A percentile compares a stretch with the other conserved stretches of the same genome.
Evolutionary conservation across 345 rosid species (phyloP).

Genomic region (Eucalyptus urophylla): DNA sequence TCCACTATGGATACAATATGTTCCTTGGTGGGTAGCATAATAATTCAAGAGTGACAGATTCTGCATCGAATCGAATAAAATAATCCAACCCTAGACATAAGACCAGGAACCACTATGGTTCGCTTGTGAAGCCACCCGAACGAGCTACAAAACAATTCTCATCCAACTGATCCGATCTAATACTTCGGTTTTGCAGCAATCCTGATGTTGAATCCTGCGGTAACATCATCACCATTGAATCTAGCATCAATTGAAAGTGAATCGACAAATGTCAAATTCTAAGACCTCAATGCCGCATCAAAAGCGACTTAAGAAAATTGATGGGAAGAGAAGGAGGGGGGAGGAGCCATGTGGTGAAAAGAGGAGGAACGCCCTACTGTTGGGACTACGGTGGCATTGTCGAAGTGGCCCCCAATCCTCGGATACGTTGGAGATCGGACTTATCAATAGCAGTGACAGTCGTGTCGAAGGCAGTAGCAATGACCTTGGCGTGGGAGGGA

Average conservation of each 20-base stretch:
- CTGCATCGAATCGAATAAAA: fast-evolving
- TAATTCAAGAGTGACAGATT: too few species aligned
- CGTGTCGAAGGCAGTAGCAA: neutral
- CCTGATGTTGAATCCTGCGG: fast-evolving
- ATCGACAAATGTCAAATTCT: too few species aligned
- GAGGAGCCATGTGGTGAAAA: slow-evolving; percentile 13
- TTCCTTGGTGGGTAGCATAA: too few species aligned
- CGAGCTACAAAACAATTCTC: too few species aligned
- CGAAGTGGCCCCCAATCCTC: fast-evolving
- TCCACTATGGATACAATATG: too few species aligned
- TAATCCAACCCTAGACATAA: too few species aligned
- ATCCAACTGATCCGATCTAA: fast-evolving
- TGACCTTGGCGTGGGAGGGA: neutral
- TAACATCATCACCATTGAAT: too few species aligned
- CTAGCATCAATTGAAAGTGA: fast-evolving
- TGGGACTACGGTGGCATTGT: slow-evolving; percentile 1
- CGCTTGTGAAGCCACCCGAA: too few species aligned
- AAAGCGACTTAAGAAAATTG: neutral
- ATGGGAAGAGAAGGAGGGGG: slow-evolving; percentile 19
- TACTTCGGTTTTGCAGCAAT: fast-evolving
- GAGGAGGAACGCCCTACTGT: slow-evolving; percentile 27
- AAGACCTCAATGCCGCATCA: too few species aligned
- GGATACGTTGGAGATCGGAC: fast-evolving
- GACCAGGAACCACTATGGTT: too few species aligned
- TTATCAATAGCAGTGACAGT: fast-evolving